Base-by-base conservation (phyloP, 2,329 filamentous ascomycete genomes). In the Chrysoporthe deuterocubensis region DNA sequence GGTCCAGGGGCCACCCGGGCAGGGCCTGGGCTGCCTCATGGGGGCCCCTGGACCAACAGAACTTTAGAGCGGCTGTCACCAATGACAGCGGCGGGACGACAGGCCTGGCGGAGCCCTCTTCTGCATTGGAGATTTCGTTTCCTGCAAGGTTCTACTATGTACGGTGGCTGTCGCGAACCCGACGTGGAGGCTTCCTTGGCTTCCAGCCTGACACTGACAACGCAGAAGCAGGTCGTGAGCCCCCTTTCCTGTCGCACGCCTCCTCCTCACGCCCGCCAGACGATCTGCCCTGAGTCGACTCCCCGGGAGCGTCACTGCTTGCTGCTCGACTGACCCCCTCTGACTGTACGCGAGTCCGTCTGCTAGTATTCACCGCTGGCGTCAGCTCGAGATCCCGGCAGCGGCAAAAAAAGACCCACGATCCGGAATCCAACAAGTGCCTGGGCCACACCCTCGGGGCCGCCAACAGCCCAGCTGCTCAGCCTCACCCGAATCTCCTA, bases 401-500 rank as follows among this genome's bases (percentile, higher is more conserved):
- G 3, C 40, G 43, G 59, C 42, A 46, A n/a, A 57, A n/a, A 57
- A 11, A 37, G 59, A 61, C 59, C 59, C 59, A 61, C 59, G 59
- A 61, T 61, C 42, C 32, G n/a, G 34, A 57, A 37, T 40, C 54
- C 32, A 57, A 4, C 54, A 13, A 34, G 54, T 57, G 32, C 32
- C 54, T 57, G 26, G 50, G 21, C 26, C 44, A 34, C 42, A 52
- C 9, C 50, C 57, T 60, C 26, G 40, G 67, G 18, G 43, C 62
- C 62, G 65, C 68, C 62, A 67, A 64, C 62, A 54, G 60, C 56
- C 44, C 65, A 63, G 50, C 61, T 69, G 62, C 68, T 69, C 62
- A 67, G 68, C 68, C 68, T 68, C 68, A 60, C 57, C 62, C 52
- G 62, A 54, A 62, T 44, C 57, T 61, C 58, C 65, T 59, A 61